A percentile compares a stretch with the other conserved stretches of the same genome.
These are phyloP conservation scores for Hirschioporus abietinus DNA, from an alignment of 768 basidiomycete species.

Conservation along the genomic window DNA sequence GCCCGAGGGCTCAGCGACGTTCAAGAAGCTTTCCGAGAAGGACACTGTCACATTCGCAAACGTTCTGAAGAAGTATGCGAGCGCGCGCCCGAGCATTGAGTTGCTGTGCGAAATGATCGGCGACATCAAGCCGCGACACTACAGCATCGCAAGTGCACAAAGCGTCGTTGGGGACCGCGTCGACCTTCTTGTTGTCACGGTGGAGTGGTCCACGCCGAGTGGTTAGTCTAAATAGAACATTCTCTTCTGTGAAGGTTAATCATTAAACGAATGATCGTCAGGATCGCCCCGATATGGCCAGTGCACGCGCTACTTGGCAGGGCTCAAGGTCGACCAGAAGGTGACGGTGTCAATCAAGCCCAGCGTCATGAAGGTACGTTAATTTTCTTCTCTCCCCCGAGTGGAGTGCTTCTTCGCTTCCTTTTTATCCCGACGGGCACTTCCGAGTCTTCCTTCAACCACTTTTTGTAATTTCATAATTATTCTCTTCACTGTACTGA, in stretches of 20 bases:
- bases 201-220: conserved; percentile 84
- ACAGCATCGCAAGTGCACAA: conserved; percentile 95
- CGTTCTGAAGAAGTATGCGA: conserved; percentile 67
- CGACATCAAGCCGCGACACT: conserved; percentile 96
- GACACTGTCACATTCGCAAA: conserved; percentile 95
- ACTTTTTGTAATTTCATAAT: background rate
- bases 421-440: background rate
- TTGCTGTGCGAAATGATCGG: conserved; percentile 84
- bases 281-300: conserved; percentile 83
- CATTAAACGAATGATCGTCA: conserved; percentile 23
- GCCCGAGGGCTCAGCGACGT: conserved; percentile 84
- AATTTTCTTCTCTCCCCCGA: too few relatives aligned
- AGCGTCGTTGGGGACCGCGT: conserved; percentile 93
- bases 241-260: conserved; percentile 11
- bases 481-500: conserved; percentile 11
- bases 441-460: background rate
- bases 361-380: conserved; percentile 92
- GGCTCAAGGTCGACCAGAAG: conserved; percentile 78
- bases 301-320: conserved; percentile 91
- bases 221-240: conserved; percentile 44
- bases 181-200: conserved; percentile 92
- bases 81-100: conserved; percentile 79
- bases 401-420: background rate
- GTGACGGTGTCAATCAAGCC: conserved; percentile 98
- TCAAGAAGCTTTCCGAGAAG: conserved; percentile 94